A percentile compares a stretch with the other conserved stretches of the same genome.
phyloP scores from a whole-genome alignment of 352 stramenopile species.

The Phytophthora europaea region DNA sequence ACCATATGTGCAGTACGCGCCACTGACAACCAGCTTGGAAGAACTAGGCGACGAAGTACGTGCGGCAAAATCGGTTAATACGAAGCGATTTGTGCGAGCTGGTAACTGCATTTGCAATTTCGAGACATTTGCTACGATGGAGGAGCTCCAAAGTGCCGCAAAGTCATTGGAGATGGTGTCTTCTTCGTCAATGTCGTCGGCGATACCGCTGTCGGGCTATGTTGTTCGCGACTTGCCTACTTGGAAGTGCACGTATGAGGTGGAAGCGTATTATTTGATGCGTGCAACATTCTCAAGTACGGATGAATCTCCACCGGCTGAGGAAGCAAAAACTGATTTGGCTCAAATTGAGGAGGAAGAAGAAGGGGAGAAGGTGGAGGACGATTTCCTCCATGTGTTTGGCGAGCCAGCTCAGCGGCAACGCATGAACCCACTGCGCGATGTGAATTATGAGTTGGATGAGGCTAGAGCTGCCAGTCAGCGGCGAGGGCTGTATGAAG shows the following conservation, averaged over 20 bases:
- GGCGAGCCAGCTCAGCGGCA: conserved; percentile 54
- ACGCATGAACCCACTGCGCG: conserved; percentile 66
- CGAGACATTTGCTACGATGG: conserved; percentile 77
- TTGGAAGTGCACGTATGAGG: conserved; percentile 91
- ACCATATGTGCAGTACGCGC: conserved; percentile 87
- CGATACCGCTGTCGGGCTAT: conserved; percentile 74
- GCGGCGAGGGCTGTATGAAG: conserved; percentile 82
- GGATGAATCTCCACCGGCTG: conserved; percentile 49
- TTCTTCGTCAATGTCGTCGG: conserved; percentile 48
- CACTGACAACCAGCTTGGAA: conserved; percentile 82
- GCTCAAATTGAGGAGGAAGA: conserved; percentile 66
- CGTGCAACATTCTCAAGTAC: conserved; percentile 79
- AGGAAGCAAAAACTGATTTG: conserved; percentile 35
- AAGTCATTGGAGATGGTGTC: conserved; percentile 46
- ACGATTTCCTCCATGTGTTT: conserved; percentile 87
- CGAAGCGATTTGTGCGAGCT: conserved; percentile 84
- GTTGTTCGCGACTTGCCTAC: conserved; percentile 86
- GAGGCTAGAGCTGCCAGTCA: conserved; percentile 82
- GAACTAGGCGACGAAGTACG: conserved; percentile 82
- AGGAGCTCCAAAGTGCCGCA: conserved; percentile 68
- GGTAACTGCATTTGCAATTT: conserved; percentile 87
- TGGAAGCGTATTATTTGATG: conserved; percentile 91
- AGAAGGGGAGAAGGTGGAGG: conserved; percentile 75
- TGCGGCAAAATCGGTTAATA: conserved; percentile 73
- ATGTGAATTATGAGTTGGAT: conserved; percentile 86